Base-by-base conservation (phyloP, 495 filamentous ascomycete genomes). In the Podospora didyma region DNA sequence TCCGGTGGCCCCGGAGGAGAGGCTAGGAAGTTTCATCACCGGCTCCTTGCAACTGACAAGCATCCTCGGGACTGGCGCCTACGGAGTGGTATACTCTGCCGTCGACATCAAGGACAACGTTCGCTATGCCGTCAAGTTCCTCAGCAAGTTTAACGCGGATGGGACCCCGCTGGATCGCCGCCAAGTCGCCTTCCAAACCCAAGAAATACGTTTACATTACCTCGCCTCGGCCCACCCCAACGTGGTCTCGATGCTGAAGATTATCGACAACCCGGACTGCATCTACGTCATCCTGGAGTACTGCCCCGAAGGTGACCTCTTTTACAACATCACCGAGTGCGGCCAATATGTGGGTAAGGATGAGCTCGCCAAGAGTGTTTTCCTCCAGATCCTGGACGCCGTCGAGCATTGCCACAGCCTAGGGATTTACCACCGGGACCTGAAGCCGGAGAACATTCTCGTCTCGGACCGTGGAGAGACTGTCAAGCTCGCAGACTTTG, bases 371-470 rank as follows among this genome's bases (percentile, higher is more conserved):
- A 92, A 86, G 74, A 80, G 79, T 51, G 88, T 89, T 47, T 97
- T 97, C 72, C 86, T 99, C 53, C 94, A 99, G 72, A 89, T 97
- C 69, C 75, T 99, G 83, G 91, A 97, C 82, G 95, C 94, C 73
- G 95, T 99, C 62, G 89, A 91, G 63, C 88, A 90, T 70, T 97
- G 94, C 82, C 94, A 99, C 75, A 82, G 82, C 61, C 71, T 90
- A 58, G 92, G 93, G 58, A 96, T 99, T 63, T 99, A 96, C 79
- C 94, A 97, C 73, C 83, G 94, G 72, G 94, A 99, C 71, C 77
- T 99, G 49, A 99, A 99, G 80, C 94, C 94, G 34, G 94, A 99
- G 78, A 97, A 99, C 74, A 89, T 99, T 53, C 77, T 99, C 65
- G 94, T 97, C 54, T 88, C 89, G 58, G 86, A 96, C 75, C 78